Conservation (phyloP, 176 grass and related monocot genomes). For the Bromus sterilis region DNA sequence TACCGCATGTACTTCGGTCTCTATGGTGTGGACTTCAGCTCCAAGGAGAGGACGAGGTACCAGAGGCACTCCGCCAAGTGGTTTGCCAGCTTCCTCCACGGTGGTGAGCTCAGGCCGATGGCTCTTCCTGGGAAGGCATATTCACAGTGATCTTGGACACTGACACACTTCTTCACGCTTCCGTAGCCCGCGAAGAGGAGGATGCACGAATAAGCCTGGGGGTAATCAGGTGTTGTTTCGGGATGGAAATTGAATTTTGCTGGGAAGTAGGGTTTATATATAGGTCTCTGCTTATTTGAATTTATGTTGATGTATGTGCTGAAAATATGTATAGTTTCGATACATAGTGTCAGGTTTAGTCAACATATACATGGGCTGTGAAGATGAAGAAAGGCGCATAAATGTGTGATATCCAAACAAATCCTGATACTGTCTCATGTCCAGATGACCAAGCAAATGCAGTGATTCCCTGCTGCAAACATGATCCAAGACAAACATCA, state of each 20-base stretch:
- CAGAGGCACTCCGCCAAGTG: conserved; percentile 55
- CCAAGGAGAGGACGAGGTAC: conserved; percentile 48
- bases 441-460: not conserved
- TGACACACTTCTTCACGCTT: not conserved
- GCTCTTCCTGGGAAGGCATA: conserved; percentile 25
- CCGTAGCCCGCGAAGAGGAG: not conserved
- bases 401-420: too few relatives aligned
- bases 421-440: not conserved
- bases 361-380: not conserved
- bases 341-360: not conserved
- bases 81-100: conserved; percentile 55
- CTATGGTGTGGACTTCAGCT: conserved; percentile 48
- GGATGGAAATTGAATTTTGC: not conserved
- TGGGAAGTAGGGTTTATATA: not conserved
- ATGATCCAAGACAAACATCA: not conserved
- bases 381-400: not conserved
- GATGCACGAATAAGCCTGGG: not conserved
- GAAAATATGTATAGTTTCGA: not conserved
- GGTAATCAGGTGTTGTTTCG: not conserved
- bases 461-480: not conserved
- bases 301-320: not conserved
- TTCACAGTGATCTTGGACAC: conserved; percentile 24
- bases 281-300: not conserved
- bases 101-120: conserved; percentile 33
- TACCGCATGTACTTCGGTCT: conserved; percentile 52